Evolutionary conservation across 2,329 filamentous ascomycete species (phyloP).

Genomic region (Cordyceps farinosa): DNA sequence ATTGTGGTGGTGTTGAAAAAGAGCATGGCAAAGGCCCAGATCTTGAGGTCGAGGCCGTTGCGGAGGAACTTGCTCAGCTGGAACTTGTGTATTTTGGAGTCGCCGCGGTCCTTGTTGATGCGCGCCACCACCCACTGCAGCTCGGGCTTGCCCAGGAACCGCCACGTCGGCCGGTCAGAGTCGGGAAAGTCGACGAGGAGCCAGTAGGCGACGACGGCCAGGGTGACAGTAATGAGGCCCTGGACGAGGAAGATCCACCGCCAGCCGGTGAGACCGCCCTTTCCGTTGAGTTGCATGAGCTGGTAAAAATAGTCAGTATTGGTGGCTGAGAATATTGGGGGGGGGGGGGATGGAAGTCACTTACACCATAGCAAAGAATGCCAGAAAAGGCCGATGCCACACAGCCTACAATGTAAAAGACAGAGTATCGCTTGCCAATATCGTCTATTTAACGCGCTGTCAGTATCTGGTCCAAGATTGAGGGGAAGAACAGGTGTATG

Average conservation of each 20-base stretch:
- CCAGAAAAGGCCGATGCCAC: slow-evolving; percentile 64
- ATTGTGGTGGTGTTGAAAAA: slow-evolving; percentile 67
- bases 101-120: slow-evolving; percentile 56
- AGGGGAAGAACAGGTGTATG: too few relatives aligned
- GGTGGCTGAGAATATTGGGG: slow-evolving; percentile 4
- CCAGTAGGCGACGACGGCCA: slow-evolving; percentile 51
- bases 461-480: neutral
- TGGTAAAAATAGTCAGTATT: slow-evolving; percentile 19
- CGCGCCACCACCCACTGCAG: slow-evolving; percentile 49
- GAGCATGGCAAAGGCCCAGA: slow-evolving; percentile 60
- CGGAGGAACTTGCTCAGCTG: slow-evolving; percentile 44
- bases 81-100: slow-evolving; percentile 53
- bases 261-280: slow-evolving; percentile 55
- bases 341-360: slow-evolving; percentile 24
- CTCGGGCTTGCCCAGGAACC: slow-evolving; percentile 51
- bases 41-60: slow-evolving; percentile 49
- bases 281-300: slow-evolving; percentile 61
- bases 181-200: slow-evolving; percentile 64
- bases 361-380: slow-evolving; percentile 65
- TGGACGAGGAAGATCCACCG: slow-evolving; percentile 63
- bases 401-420: slow-evolving; percentile 67
- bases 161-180: slow-evolving; percentile 46
- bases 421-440: slow-evolving; percentile 64
- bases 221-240: slow-evolving; percentile 50
- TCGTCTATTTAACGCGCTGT: slow-evolving; percentile 44